phyloP scores from a whole-genome alignment of 2,329 filamentous ascomycete genomes.

The Colletotrichum sp. region DNA sequence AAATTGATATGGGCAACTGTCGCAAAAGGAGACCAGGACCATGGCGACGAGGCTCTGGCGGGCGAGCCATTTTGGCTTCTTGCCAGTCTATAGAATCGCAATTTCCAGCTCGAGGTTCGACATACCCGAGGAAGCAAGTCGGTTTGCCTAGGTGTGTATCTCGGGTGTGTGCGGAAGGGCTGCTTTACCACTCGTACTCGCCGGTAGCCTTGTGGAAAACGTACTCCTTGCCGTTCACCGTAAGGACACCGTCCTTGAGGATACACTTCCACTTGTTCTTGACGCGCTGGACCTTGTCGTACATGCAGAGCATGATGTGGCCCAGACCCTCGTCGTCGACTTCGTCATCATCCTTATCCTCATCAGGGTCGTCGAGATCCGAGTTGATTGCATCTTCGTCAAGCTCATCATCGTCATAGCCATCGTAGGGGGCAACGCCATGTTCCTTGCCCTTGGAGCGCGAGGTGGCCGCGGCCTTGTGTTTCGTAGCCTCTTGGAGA shows the following conservation, averaged over 20 bases:
- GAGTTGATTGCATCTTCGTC: conserved; percentile 99
- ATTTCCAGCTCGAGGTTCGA: neutral
- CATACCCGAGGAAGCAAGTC: neutral
- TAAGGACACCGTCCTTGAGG: conserved; percentile 94
- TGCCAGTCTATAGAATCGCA: neutral
- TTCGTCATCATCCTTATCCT: conserved; percentile 81
- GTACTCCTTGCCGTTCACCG: conserved; percentile 92
- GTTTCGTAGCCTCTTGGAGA: conserved; percentile 59
- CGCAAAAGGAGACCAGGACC: neutral
- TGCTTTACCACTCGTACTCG: conserved; percentile 91
- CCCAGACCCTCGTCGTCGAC: conserved; percentile 84
- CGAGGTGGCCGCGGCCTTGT: conserved; percentile 27
- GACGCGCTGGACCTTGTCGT: conserved; percentile 97
- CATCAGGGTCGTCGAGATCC: conserved; percentile 93
- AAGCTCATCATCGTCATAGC: conserved; percentile 65
- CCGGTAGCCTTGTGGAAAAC: conserved; percentile 98
- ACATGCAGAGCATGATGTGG: conserved; percentile 98
- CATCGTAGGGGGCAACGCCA: conserved; percentile 62
- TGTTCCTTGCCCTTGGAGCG: conserved; percentile 25
- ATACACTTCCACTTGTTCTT: conserved; percentile 99
- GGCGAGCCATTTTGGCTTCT: neutral
- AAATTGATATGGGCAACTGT: neutral
- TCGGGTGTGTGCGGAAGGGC: neutral
- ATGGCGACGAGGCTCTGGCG: neutral
- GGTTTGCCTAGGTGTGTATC: neutral